phyloP scores from a whole-genome alignment of 176 grass and related monocot genomes.

The Dactylis glomerata region DNA sequence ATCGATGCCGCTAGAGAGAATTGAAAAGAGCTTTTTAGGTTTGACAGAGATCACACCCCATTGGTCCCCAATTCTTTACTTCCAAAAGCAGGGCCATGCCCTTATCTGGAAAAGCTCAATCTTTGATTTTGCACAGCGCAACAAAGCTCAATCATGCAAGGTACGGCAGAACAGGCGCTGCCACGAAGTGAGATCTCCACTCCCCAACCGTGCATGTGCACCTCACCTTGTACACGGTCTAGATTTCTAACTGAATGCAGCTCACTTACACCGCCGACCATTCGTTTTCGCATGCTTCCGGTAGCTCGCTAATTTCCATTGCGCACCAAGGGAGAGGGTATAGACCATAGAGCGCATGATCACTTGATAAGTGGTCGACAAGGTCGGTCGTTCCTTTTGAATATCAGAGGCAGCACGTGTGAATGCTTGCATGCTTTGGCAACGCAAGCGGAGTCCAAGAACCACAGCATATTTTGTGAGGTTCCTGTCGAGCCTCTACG shows the following conservation, averaged over 20 bases:
- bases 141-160: slow-evolving; percentile 16
- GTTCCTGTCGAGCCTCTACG: background rate
- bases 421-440: slow-evolving; percentile 17
- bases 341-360: background rate
- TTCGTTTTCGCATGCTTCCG: background rate
- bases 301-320: background rate
- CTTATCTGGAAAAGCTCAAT: background rate
- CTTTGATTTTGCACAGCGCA: background rate
- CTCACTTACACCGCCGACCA: background rate
- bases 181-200: background rate
- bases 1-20: background rate
- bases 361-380: background rate
- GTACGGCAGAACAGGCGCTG: background rate
- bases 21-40: background rate
- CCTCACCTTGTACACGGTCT: background rate
- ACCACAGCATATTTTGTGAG: background rate
- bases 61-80: slow-evolving; percentile 14
- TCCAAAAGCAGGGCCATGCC: background rate
- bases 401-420: background rate
- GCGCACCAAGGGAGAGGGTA: background rate
- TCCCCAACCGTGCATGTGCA: background rate
- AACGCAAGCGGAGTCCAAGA: background rate
- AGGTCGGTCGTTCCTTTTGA: background rate
- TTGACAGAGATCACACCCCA: background rate
- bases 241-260: background rate